Evolutionary conservation across 345 rosid genomes (phyloP), one percentile per base, ranked within the genome.

Genomic region (Carallia brachiata): DNA sequence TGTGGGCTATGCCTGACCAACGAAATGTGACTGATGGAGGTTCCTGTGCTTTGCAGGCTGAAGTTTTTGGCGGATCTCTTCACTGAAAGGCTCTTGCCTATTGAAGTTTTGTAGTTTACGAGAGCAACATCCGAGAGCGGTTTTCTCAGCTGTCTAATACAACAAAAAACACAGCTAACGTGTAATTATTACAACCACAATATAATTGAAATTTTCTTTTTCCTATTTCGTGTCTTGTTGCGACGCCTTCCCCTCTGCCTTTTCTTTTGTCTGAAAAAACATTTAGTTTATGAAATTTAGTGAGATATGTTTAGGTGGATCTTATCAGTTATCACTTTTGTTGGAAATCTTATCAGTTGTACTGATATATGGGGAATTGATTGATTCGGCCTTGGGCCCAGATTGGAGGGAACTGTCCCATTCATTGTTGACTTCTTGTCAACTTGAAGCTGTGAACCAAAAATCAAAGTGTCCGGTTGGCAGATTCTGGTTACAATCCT

Each of bases 101-200:
- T 70, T 72, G 31, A 60, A 77, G 76, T 79, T 83, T 82, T 79
- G 87, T 78, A 80, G 83, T 36, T 66, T 74, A 63, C 74, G 68
- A 72, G 50, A 44, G 61, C 52, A 7, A 52, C 63, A 32, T 18
- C 60, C 15, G 71, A 61, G 65, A 70, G 74, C 70, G 39, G 68
- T 61, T 66, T 72, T 61, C 58, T 36, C 71, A 16, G 63, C 37
- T 52, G 70, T 69, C 66, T 73, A 65, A 59, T 73, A 70, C 57
- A 36, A 48, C 66, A 23, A 27, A 71, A 23, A 63, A 54, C 82
- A 65, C 66, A 71, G 67, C 85, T 77, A 82, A 76, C 73, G 55
- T 84, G 87, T 83, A 82, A 83, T 82, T 82, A 80, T 80, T 63
- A 78, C 68, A 71, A 39, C 69, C n/a, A 54, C 30, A 5, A 34